These are phyloP conservation scores for Raphanus sativus DNA, from an alignment of 345 rosid species.

Conservation along the genomic window DNA sequence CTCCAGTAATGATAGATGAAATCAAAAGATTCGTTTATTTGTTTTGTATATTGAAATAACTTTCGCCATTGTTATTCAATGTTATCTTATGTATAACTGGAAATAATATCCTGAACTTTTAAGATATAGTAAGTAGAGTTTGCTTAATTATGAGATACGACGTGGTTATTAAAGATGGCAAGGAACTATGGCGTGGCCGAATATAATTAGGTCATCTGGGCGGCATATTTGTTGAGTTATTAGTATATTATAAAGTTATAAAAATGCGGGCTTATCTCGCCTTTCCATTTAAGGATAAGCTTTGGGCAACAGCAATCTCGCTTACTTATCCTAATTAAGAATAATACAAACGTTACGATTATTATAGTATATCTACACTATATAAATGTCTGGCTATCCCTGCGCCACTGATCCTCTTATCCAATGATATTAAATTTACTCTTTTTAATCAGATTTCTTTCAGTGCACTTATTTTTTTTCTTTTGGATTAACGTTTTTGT, in stretches of 20 bases:
- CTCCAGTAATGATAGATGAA: neutral
- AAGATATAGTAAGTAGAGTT: neutral
- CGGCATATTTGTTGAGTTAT: slow-evolving; percentile 21
- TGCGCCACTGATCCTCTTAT: slow-evolving; percentile 11
- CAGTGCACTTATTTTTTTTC: neutral
- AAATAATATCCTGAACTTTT: slow-evolving; percentile 34
- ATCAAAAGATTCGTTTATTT: slow-evolving; percentile 25
- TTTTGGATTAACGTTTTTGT: neutral
- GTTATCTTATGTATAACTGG: slow-evolving; percentile 31
- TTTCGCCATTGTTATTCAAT: slow-evolving; percentile 1
- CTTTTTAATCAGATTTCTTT: neutral
- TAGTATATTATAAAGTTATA: neutral
- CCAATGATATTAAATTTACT: slow-evolving; percentile 3
- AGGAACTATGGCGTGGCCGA: slow-evolving; percentile 33
- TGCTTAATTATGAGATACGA: slow-evolving; percentile 22
- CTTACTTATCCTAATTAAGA: slow-evolving; percentile 37
- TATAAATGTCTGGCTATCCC: slow-evolving; percentile 2
- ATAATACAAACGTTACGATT: slow-evolving; percentile 25
- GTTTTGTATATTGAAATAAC: neutral
- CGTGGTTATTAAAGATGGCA: slow-evolving; percentile 21
- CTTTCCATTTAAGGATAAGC: slow-evolving; percentile 42
- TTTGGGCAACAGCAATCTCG: slow-evolving; percentile 23
- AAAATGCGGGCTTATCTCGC: slow-evolving; percentile 39
- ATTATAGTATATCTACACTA: neutral
- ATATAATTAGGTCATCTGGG: slow-evolving; percentile 34